A percentile compares a stretch with the other conserved stretches of the same genome.
Evolutionary conservation across 371 early-diverging fungal species (phyloP).

Genomic region (Saksenaea oblongispora): DNA sequence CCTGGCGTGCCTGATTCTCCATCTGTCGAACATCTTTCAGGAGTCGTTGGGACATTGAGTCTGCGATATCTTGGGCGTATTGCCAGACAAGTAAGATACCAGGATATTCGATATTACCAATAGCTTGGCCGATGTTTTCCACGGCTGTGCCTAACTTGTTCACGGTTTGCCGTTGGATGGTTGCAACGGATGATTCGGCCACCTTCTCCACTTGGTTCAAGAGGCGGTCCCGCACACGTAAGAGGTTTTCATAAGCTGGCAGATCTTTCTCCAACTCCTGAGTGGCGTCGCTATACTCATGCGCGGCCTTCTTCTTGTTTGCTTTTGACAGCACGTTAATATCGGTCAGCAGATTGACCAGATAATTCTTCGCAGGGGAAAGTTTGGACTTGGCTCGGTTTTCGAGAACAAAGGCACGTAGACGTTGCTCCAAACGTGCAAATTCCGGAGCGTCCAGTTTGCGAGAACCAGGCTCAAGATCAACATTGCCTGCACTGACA

Average conservation of each 20-base stretch:
- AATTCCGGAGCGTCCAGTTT: conserved; percentile 67
- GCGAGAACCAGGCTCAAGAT: conserved; percentile 43
- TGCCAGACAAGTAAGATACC: conserved; percentile 83
- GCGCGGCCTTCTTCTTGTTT: conserved; percentile 50
- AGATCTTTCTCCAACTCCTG: conserved; percentile 52
- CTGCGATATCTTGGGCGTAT: conserved; percentile 80
- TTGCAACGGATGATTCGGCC: conserved; percentile 63
- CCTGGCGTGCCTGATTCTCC: conserved; percentile 69
- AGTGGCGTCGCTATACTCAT: conserved; percentile 36
- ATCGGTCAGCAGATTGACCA: conserved; percentile 79
- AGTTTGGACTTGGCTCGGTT: conserved; percentile 94
- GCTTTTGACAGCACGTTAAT: conserved; percentile 56
- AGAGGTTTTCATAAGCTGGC: conserved; percentile 58
- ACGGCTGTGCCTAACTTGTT: conserved; percentile 58
- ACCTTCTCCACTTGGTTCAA: conserved; percentile 67
- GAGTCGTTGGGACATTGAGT: conserved; percentile 66
- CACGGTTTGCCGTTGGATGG: conserved; percentile 56
- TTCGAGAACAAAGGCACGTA: conserved; percentile 92
- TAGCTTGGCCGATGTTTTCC: conserved; percentile 63
- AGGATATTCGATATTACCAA: conserved; percentile 73
- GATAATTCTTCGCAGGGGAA: conserved; percentile 90
- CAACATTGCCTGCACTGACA: conserved; percentile 79
- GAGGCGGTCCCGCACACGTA: conserved; percentile 56
- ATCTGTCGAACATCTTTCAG: conserved; percentile 64
- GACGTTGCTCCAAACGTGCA: conserved; percentile 76